These are phyloP conservation scores for Agrocybe praecox DNA, from an alignment of 768 basidiomycete species.

Conservation along the genomic window DNA sequence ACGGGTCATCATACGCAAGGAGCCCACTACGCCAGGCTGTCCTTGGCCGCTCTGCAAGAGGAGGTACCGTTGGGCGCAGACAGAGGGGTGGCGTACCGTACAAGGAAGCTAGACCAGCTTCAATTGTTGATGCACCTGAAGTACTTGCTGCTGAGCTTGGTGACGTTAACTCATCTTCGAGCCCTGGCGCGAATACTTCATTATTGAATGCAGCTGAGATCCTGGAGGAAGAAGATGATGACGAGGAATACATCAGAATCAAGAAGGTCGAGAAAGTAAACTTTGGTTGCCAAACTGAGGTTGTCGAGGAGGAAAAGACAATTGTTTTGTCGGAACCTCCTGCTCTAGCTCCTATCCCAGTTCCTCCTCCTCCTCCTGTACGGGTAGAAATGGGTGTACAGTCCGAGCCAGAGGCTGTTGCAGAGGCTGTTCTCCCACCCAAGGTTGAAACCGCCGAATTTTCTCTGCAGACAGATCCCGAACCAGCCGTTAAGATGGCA, in stretches of 20 bases:
- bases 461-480: constrained; percentile 53
- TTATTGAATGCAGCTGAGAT: constrained; percentile 39
- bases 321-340: constrained; percentile 32
- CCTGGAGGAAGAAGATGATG: constrained; percentile 39
- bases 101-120: constrained; percentile 70
- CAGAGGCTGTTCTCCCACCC: constrained; percentile 11
- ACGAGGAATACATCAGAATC: constrained; percentile 34
- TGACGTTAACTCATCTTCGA: constrained; percentile 31
- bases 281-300: constrained; percentile 68
- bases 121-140: constrained; percentile 72
- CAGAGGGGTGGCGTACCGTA: constrained; percentile 68
- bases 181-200: constrained; percentile 34
- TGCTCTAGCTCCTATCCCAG: constrained; percentile 9
- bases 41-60: constrained; percentile 51
- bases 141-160: constrained; percentile 68
- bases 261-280: constrained; percentile 58
- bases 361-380: constrained; percentile 1
- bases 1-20: constrained; percentile 43
- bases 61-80: constrained; percentile 53
- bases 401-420: constrained; percentile 12
- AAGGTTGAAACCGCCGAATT: constrained; percentile 32
- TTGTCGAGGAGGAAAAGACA: constrained; percentile 26
- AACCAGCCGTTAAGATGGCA: constrained; percentile 32
- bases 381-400: constrained; percentile 15
- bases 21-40: constrained; percentile 68